Conservation (phyloP, 2,329 filamentous ascomycete species). For the Aspergillus oerlinghausenensis region DNA sequence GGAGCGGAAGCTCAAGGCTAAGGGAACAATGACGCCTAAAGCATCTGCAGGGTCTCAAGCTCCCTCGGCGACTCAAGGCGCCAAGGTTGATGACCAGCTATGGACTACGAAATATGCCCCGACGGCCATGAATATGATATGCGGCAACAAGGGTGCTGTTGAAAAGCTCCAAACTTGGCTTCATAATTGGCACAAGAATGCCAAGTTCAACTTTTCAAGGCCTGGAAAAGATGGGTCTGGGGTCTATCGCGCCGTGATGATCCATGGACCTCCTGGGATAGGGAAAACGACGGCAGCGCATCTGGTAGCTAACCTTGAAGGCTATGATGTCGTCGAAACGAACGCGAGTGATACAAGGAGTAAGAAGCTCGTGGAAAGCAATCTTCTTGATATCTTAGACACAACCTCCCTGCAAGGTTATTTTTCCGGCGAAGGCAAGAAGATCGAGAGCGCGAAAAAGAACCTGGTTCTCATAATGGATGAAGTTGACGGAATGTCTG, state of each 20-base stretch:
- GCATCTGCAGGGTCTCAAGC: slow-evolving; percentile 44
- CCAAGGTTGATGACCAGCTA: slow-evolving; percentile 58
- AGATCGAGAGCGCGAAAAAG: slow-evolving; percentile 75
- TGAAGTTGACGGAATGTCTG: slow-evolving; percentile 98
- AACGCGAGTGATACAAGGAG: slow-evolving; percentile 95
- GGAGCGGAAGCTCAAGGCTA: slow-evolving; percentile 36
- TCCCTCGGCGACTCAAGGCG: slow-evolving; percentile 34
- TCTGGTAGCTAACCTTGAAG: slow-evolving; percentile 84
- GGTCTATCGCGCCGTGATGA: slow-evolving; percentile 80
- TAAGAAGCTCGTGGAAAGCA: slow-evolving; percentile 88
- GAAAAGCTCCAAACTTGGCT: slow-evolving; percentile 90
- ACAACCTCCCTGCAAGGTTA: slow-evolving; percentile 90
- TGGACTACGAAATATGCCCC: slow-evolving; percentile 97
- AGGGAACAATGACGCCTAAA: slow-evolving; percentile 39
- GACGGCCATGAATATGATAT: slow-evolving; percentile 77
- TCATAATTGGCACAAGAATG: slow-evolving; percentile 71
- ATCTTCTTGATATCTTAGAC: slow-evolving; percentile 84
- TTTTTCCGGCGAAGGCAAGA: slow-evolving; percentile 78
- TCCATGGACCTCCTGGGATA: slow-evolving; percentile 92
- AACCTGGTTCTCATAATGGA: slow-evolving; percentile 98
- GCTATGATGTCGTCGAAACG: slow-evolving; percentile 88
- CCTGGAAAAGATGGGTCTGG: slow-evolving; percentile 81
- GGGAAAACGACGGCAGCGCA: slow-evolving; percentile 97
- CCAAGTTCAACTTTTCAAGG: slow-evolving; percentile 75
- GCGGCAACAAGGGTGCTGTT: slow-evolving; percentile 86